A percentile compares a stretch with the other conserved stretches of the same genome.
Evolutionary conservation across 139 green algal species (phyloP).

Genomic region (Ostreobium quekettii): DNA sequence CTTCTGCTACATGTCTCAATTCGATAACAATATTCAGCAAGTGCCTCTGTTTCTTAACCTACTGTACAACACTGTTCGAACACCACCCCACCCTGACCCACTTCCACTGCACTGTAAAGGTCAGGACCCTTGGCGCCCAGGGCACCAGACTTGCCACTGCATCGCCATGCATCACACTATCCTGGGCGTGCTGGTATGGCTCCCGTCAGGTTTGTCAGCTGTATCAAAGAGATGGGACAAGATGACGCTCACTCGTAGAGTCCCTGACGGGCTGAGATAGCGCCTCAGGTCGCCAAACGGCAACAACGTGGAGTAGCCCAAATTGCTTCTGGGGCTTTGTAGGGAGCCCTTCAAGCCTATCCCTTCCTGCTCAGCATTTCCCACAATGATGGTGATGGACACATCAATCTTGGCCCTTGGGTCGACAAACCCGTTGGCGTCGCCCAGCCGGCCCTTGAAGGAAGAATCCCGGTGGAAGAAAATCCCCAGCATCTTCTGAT

Average conservation of each 20-base stretch:
- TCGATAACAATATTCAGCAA: too few species aligned
- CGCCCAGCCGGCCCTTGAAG: not conserved
- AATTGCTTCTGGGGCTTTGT: not conserved
- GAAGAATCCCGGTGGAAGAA: constrained; percentile 3
- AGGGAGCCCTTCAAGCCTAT: not conserved
- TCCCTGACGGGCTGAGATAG: constrained; percentile 9
- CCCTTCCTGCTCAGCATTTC: not conserved
- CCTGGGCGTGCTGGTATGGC: too few species aligned
- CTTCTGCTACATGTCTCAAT: too few species aligned
- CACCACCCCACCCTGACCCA: too few species aligned
- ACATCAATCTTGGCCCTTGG: constrained; percentile 5
- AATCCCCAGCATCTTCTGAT: not conserved
- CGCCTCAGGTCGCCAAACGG: not conserved
- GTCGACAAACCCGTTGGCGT: not conserved
- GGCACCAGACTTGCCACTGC: too few species aligned
- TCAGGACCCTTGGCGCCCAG: too few species aligned
- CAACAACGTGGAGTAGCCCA: constrained; percentile 6
- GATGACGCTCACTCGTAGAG: constrained; percentile 4
- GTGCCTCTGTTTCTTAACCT: too few species aligned
- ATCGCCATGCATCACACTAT: too few species aligned
- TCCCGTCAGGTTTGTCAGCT: too few species aligned
- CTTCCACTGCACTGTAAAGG: too few species aligned
- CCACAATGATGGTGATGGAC: constrained; percentile 3
- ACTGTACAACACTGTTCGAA: too few species aligned
- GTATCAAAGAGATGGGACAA: not conserved